Conservation (phyloP, 164 flowering plant species). For the Chimonanthus salicifolius region DNA sequence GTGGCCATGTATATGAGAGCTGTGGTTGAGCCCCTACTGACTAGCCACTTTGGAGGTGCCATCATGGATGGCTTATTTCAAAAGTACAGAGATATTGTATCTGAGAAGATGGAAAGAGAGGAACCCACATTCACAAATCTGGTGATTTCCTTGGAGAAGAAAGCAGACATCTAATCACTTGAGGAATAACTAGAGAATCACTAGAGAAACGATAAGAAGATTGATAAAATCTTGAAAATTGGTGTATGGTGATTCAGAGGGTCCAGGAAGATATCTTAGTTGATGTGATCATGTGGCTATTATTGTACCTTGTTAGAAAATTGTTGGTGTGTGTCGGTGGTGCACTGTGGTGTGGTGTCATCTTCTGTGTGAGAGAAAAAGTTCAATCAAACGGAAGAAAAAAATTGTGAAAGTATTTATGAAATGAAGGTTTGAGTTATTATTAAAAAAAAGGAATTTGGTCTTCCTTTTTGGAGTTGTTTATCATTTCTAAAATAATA, state of each 20-base stretch:
- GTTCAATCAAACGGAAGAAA: too few relatives aligned
- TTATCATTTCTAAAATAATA: too few relatives aligned
- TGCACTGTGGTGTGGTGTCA: background rate
- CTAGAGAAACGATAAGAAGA: too few relatives aligned
- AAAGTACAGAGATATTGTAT: slow-evolving; percentile 39
- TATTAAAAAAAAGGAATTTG: too few relatives aligned
- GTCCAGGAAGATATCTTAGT: background rate
- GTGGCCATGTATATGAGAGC: slow-evolving; percentile 40
- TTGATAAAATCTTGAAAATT: too few relatives aligned
- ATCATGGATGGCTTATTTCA: slow-evolving; percentile 52
- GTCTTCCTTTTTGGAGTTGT: too few relatives aligned
- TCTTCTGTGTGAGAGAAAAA: too few relatives aligned
- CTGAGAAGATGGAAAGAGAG: slow-evolving; percentile 49
- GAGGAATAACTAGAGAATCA: too few relatives aligned
- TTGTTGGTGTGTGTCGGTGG: background rate
- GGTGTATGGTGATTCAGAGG: too few relatives aligned
- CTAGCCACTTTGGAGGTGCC: slow-evolving; percentile 61
- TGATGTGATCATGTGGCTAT: background rate
- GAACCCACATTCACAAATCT: slow-evolving; percentile 27
- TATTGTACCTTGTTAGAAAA: background rate
- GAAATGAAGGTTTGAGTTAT: too few relatives aligned
- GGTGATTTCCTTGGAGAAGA: background rate
- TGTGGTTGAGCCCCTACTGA: slow-evolving; percentile 56
- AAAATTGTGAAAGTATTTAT: too few relatives aligned
- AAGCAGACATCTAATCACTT: background rate